Percentiles rank a stretch among this genome's conserved stretches.
These are phyloP conservation scores for Boletus pseudopeckii DNA, from an alignment of 768 basidiomycete species.

Conservation along the genomic window DNA sequence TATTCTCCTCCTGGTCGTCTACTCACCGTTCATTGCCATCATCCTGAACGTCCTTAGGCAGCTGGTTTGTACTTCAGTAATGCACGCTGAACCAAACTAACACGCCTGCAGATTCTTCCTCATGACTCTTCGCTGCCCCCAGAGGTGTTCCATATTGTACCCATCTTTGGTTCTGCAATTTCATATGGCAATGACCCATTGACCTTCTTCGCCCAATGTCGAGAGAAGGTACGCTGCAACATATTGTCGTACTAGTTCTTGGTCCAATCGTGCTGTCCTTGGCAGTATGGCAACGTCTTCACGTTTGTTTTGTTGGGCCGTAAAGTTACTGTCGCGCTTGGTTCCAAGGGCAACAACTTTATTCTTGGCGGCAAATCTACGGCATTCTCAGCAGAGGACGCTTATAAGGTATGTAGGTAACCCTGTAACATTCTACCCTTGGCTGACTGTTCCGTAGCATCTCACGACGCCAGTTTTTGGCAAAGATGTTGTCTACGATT, in stretches of 20 bases:
- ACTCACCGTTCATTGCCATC: slow-evolving; percentile 64
- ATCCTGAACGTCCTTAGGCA: slow-evolving; percentile 76
- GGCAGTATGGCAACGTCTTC: slow-evolving; percentile 94
- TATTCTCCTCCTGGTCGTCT: slow-evolving; percentile 47
- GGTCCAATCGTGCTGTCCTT: background rate
- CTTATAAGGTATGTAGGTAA: slow-evolving; percentile 68
- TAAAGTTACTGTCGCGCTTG: slow-evolving; percentile 85
- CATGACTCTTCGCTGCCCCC: slow-evolving; percentile 75
- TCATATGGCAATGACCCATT: slow-evolving; percentile 91
- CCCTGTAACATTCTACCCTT: background rate
- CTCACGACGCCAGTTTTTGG: slow-evolving; percentile 95
- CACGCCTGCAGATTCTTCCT: slow-evolving; percentile 53
- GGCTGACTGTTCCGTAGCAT: slow-evolving; percentile 47
- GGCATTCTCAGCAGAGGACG: slow-evolving; percentile 92
- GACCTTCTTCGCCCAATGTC: slow-evolving; percentile 76
- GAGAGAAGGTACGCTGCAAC: slow-evolving; percentile 62
- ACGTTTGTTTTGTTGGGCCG: slow-evolving; percentile 90
- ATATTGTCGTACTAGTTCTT: background rate
- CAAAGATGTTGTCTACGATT: slow-evolving; percentile 95
- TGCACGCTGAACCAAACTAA: background rate
- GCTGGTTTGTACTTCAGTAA: slow-evolving; percentile 47
- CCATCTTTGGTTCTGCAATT: slow-evolving; percentile 85
- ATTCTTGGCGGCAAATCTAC: slow-evolving; percentile 91
- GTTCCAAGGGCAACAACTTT: slow-evolving; percentile 91
- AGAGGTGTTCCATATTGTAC: slow-evolving; percentile 89